These are phyloP conservation scores for Thymus quinquecostatus DNA, from an alignment of 257 asterid species.

Conservation along the genomic window DNA sequence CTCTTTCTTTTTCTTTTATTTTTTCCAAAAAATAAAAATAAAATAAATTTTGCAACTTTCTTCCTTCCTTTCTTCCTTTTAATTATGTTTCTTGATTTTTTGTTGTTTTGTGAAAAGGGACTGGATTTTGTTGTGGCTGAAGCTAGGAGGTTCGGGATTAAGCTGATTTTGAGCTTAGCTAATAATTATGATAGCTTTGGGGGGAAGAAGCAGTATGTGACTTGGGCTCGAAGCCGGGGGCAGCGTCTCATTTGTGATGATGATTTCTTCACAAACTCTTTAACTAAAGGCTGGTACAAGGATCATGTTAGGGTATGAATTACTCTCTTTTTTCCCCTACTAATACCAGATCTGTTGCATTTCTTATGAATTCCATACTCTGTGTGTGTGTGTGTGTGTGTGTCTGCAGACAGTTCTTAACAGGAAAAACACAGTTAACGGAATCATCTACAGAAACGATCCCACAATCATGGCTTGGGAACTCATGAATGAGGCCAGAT, in stretches of 20 bases:
- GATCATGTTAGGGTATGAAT: slow-evolving; percentile 63
- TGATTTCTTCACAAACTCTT: slow-evolving; percentile 74
- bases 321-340: neutral
- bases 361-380: neutral
- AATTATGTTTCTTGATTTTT: neutral
- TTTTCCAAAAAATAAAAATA: no score
- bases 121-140: slow-evolving; percentile 90
- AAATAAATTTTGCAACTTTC: neutral
- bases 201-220: slow-evolving; percentile 87
- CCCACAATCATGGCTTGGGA: slow-evolving; percentile 99
- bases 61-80: neutral
- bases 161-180: slow-evolving; percentile 69
- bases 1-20: neutral
- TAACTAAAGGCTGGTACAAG: slow-evolving; percentile 71
- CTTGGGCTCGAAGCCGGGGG: slow-evolving; percentile 80
- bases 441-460: slow-evolving; percentile 78
- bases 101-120: slow-evolving; percentile 46
- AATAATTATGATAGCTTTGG: slow-evolving; percentile 89
- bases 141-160: slow-evolving; percentile 76
- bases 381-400: neutral
- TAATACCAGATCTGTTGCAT: neutral
- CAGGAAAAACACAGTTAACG: slow-evolving; percentile 60
- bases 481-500: slow-evolving; percentile 95
- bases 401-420: slow-evolving; percentile 66
- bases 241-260: slow-evolving; percentile 74